Evolutionary conservation across 208 protist genomes (phyloP), one percentile per base, ranked within the genome.

Genomic region (Acanthamoeba sp.): DNA sequence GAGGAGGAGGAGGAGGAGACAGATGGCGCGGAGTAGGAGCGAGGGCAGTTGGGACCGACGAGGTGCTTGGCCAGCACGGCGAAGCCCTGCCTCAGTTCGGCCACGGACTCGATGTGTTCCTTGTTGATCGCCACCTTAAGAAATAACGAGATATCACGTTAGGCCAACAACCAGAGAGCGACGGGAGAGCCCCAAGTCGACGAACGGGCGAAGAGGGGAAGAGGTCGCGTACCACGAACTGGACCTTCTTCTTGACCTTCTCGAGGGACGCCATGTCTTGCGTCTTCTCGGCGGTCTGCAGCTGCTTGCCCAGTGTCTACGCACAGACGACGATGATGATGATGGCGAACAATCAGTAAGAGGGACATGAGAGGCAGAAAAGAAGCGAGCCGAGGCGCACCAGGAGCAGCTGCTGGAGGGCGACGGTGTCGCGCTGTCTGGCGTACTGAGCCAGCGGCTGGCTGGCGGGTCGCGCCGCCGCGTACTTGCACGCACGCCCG

Each of bases 401-500:
- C 27, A 66, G 59, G 27, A 66, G 59, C 59, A 66, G 27, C 34
- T 66, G 59, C 59, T 66, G 59, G 59, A 66, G 59, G 4, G 59
- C 59, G 5, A 66, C 5, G 27, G 59, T 66, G 27, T 66, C 59
- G 18, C 59, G 18, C 59, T 66, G 59, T 12, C 14, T 27, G n/a
- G 59, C 59, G 59, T 66, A 66, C 59, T 66, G 59, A 12, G 59
- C 59, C 59, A 66, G 59, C 5, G 59, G 59, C 27, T 66, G 59
- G 59, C 59, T 32, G 59, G 59, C 59, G 7, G 59, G 59, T 7
- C 59, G 59, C 20, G 59, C 59, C 27, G 59, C 59, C 2, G 59
- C 59, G 59, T 66, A 66, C 59, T 66, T 66, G 59, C 59, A 66
- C 59, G 59, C 59, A 16, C 59, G 59, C n/a, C 59, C 59, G 27